A percentile compares a stretch with the other conserved stretches of the same genome.
phyloP scores from a whole-genome alignment of 1,139 yeast genomes.

The Geotrichum phurueaensis region DNA sequence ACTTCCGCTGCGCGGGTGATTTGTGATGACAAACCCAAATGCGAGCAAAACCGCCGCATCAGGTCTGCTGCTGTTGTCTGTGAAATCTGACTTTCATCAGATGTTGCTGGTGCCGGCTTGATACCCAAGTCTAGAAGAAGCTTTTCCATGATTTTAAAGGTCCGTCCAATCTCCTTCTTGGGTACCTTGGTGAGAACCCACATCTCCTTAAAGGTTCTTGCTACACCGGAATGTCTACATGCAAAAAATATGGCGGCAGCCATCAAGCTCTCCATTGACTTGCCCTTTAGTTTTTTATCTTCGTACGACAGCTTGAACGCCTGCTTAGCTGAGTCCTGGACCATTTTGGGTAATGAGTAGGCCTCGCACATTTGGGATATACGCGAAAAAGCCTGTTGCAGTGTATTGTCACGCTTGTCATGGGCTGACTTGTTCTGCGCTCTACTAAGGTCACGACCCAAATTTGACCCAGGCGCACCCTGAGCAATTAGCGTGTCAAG shows the following conservation, averaged over 20 bases:
- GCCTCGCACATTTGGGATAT: constrained; percentile 97
- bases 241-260: constrained; percentile 95
- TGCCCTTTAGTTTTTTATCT: constrained; percentile 79
- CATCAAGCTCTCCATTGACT: constrained; percentile 89
- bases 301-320: constrained; percentile 89
- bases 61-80: constrained; percentile 85
- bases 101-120: constrained; percentile 26
- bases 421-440: constrained; percentile 83
- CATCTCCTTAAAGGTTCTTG: constrained; percentile 91
- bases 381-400: constrained; percentile 83
- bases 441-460: constrained; percentile 80
- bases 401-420: constrained; percentile 79
- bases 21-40: constrained; percentile 77
- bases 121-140: constrained; percentile 43
- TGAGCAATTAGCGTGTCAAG: constrained; percentile 87
- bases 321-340: constrained; percentile 95
- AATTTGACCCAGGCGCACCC: constrained; percentile 57
- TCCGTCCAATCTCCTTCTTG: constrained; percentile 78
- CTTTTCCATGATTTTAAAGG: constrained; percentile 70
- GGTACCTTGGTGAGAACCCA: constrained; percentile 94
- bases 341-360: constrained; percentile 86
- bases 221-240: constrained; percentile 89
- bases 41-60: constrained; percentile 91
- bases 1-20: constrained; percentile 90
- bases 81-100: constrained; percentile 52